phyloP scores from a whole-genome alignment of 495 filamentous ascomycete genomes.

The Xylaria longipes region DNA sequence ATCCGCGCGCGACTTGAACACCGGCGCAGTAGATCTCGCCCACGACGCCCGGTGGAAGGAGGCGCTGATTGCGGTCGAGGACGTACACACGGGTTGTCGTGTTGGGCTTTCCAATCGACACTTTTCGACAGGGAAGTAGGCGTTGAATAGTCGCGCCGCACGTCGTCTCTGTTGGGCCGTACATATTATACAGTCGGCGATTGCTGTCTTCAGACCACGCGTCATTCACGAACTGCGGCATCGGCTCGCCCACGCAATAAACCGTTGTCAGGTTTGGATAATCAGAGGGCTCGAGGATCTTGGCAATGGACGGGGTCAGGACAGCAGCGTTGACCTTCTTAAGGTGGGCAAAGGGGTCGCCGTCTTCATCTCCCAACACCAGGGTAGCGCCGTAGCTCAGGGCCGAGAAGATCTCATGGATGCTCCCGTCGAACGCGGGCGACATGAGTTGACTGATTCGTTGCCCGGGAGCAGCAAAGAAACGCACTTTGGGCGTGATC shows the following conservation, averaged over 20 bases:
- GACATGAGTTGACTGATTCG: too few relatives aligned
- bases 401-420: too few relatives aligned
- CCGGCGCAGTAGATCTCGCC: conserved; percentile 48
- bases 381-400: conserved; percentile 47
- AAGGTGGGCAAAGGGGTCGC: conserved; percentile 35
- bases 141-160: conserved; percentile 36
- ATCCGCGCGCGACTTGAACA: conserved; percentile 45
- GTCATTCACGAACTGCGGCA: conserved; percentile 39
- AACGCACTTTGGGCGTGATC: conserved; percentile 30
- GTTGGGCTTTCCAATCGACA: conserved; percentile 41
- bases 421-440: too few relatives aligned
- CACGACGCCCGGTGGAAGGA: conserved; percentile 35
- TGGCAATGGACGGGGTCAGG: conserved; percentile 43
- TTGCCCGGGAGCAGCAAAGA: conserved; percentile 35
- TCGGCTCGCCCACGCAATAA: conserved; percentile 42
- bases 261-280: conserved; percentile 36
- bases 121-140: conserved; percentile 28
- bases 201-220: conserved; percentile 33
- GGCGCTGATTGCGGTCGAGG: conserved; percentile 30
- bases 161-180: conserved; percentile 47
- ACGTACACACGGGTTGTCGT: conserved; percentile 42
- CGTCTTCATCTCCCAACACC: conserved; percentile 30
- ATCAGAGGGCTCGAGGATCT: conserved; percentile 30
- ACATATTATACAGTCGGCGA: conserved; percentile 43
- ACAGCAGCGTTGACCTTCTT: conserved; percentile 33